A percentile compares a stretch with the other conserved stretches of the same genome.
Evolutionary conservation across 441 rosid genomes (phyloP).

Genomic region (Viola pubescens): DNA sequence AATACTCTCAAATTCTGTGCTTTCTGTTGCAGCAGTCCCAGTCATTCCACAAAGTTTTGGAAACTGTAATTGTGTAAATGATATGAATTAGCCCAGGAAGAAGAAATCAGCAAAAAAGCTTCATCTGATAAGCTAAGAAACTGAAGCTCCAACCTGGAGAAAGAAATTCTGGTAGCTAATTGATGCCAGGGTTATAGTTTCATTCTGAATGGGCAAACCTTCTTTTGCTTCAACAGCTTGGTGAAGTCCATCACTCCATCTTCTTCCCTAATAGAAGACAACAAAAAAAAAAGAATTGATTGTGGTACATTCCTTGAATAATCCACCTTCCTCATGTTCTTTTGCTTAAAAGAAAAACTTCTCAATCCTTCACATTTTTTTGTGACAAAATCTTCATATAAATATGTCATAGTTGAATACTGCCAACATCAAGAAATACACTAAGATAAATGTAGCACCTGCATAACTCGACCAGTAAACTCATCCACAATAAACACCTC

Average conservation of each 20-base stretch:
- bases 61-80: constrained; percentile 38
- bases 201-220: constrained; percentile 91
- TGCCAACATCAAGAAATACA: not conserved
- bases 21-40: constrained; percentile 96
- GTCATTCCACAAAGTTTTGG: constrained; percentile 99
- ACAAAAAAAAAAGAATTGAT: constrained; percentile 3
- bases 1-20: constrained; percentile 95
- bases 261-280: constrained; percentile 53
- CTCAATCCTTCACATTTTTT: not conserved
- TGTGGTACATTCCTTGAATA: not conserved
- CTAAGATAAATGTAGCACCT: constrained; percentile 38
- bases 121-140: constrained; percentile 17
- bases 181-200: constrained; percentile 90
- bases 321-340: not conserved
- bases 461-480: constrained; percentile 98
- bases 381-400: not conserved
- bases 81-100: constrained; percentile 13
- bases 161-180: constrained; percentile 97
- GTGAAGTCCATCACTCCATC: constrained; percentile 99
- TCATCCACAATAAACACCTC: constrained; percentile 97
- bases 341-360: not conserved
- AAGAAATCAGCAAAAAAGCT: constrained; percentile 10
- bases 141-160: constrained; percentile 62
- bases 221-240: constrained; percentile 99
- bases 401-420: not conserved